A percentile compares a stretch with the other conserved stretches of the same genome.
These are phyloP conservation scores for Camelina sativa DNA, from an alignment of 345 rosid species.

Conservation along the genomic window DNA sequence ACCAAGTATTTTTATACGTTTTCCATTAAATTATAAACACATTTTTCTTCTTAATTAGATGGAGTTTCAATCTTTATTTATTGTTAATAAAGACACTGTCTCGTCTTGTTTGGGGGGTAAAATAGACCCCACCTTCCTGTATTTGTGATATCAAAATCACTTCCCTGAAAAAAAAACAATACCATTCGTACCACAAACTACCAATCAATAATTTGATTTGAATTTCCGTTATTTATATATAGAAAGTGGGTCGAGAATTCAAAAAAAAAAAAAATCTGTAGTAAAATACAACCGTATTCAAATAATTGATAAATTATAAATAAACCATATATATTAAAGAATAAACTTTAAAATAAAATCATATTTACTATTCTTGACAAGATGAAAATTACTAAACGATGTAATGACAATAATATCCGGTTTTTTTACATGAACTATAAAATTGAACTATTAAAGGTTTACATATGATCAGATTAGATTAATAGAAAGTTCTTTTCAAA, in stretches of 20 bases:
- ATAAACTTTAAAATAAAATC: too few species aligned
- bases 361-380: background rate
- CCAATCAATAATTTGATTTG: background rate
- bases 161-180: background rate
- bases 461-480: background rate
- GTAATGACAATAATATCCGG: background rate
- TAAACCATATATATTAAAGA: background rate
- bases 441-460: background rate
- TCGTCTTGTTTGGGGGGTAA: conserved; percentile 16
- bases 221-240: background rate
- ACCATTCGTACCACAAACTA: conserved; percentile 6
- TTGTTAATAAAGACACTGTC: conserved; percentile 16
- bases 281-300: background rate
- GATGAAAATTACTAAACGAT: background rate
- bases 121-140: conserved; percentile 14
- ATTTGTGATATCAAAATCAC: conserved; percentile 24
- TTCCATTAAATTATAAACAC: background rate
- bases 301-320: background rate
- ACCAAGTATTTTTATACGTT: conserved; percentile 22
- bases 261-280: background rate
- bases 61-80: conserved; percentile 16
- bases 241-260: background rate
- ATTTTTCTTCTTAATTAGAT: background rate
- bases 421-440: background rate
- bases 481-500: background rate